Conservation (phyloP, 345 rosid genomes). For the Melaleuca alternifolia region DNA sequence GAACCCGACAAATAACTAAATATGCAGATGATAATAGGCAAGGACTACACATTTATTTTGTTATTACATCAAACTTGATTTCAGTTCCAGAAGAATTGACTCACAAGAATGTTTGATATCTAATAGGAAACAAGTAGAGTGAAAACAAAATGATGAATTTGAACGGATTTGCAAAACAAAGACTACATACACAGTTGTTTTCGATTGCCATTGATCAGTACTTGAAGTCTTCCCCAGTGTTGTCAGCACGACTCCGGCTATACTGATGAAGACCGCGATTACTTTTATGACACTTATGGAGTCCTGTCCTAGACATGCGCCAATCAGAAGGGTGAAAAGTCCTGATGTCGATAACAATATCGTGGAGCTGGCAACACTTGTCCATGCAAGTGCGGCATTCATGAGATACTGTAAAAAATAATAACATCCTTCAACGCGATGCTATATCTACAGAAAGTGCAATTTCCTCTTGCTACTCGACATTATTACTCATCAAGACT, state of each 20-base stretch:
- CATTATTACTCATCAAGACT: too few relatives aligned
- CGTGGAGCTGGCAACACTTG: slow-evolving; percentile 27
- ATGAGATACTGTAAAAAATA: slow-evolving; percentile 19
- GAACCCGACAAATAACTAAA: too few relatives aligned
- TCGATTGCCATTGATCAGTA: slow-evolving; percentile 7
- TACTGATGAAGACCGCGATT: slow-evolving; percentile 22
- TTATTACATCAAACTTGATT: too few relatives aligned
- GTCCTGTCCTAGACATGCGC: slow-evolving; percentile 26
- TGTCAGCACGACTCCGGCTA: slow-evolving; percentile 35
- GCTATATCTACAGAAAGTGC: too few relatives aligned
- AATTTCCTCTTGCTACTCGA: too few relatives aligned
- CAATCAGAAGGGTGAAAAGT: slow-evolving; percentile 34
- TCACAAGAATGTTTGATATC: too few relatives aligned
- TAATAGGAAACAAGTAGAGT: too few relatives aligned
- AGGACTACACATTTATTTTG: too few relatives aligned
- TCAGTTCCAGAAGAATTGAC: too few relatives aligned
- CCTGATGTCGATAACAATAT: slow-evolving; percentile 25
- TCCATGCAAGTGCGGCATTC: slow-evolving; percentile 31
- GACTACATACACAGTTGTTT: slow-evolving; percentile 1
- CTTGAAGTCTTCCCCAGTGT: slow-evolving; percentile 26
- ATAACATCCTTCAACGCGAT: background rate
- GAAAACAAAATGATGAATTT: too few relatives aligned
- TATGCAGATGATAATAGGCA: too few relatives aligned
- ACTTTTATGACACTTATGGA: slow-evolving; percentile 19
- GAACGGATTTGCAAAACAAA: background rate